Evolutionary conservation across 176 grass and related monocot species (phyloP).

Genomic region (Calamus simplicifolius): DNA sequence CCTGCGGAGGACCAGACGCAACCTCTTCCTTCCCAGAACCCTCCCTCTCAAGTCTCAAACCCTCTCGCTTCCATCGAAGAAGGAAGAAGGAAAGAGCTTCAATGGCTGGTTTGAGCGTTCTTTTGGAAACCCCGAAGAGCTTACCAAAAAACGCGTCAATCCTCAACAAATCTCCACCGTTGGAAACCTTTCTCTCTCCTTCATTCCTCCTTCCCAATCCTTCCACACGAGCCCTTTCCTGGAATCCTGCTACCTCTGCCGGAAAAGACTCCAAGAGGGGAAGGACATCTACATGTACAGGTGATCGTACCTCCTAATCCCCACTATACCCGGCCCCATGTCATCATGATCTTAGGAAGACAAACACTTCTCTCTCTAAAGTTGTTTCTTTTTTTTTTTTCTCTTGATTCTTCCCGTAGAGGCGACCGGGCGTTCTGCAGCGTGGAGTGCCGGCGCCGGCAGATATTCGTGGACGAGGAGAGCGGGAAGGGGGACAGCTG

Average conservation of each 20-base stretch:
- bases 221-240: slow-evolving; percentile 16
- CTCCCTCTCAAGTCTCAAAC: neutral
- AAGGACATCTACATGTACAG: slow-evolving; percentile 71
- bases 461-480: slow-evolving; percentile 47
- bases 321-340: too few species aligned
- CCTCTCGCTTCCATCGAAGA: neutral
- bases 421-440: slow-evolving; percentile 57
- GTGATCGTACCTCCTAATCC: neutral
- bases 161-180: slow-evolving; percentile 39
- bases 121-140: slow-evolving; percentile 28
- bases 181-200: slow-evolving; percentile 2
- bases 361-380: too few species aligned
- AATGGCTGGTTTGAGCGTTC: slow-evolving; percentile 51
- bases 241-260: slow-evolving; percentile 52
- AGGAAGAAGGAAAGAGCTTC: neutral
- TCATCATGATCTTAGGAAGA: neutral
- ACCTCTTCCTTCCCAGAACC: too few species aligned
- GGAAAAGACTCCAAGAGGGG: slow-evolving; percentile 29
- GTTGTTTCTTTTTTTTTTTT: too few species aligned
- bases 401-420: neutral
- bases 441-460: slow-evolving; percentile 47
- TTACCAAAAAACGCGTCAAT: slow-evolving; percentile 9
- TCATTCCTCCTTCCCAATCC: slow-evolving; percentile 1
- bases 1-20: too few species aligned
- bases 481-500: neutral